Conservation (phyloP, 148 eudicot genomes). For the Nyssa sinensis region DNA sequence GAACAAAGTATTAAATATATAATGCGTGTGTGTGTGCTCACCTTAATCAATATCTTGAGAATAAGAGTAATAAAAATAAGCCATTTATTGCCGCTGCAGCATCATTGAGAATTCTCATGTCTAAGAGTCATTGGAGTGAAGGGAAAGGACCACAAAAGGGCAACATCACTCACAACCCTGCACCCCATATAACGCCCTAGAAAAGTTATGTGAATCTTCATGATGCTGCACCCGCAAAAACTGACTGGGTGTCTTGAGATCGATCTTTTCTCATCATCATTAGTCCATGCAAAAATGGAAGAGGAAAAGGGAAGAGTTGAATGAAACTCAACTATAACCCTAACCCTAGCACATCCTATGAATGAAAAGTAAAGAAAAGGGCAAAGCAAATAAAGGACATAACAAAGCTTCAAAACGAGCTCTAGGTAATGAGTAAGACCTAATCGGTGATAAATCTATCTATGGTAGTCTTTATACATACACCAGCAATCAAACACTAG, state of each 20-base stretch:
- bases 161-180: background rate
- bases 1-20: no score
- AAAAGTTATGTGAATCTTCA: slow-evolving; percentile 51
- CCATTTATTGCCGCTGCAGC: slow-evolving; percentile 56
- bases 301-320: background rate
- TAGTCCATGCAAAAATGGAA: background rate
- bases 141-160: background rate
- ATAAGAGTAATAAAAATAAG: slow-evolving; percentile 18
- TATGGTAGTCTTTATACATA: no score
- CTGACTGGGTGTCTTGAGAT: slow-evolving; percentile 22
- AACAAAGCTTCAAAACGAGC: background rate
- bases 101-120: slow-evolving; percentile 60
- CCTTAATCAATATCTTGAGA: no score
- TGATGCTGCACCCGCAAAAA: slow-evolving; percentile 52
- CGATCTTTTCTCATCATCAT: background rate
- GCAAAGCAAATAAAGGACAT: background rate
- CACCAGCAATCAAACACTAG: no score
- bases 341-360: slow-evolving; percentile 31
- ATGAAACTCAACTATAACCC: slow-evolving; percentile 5
- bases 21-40: no score
- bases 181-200: background rate
- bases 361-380: background rate
- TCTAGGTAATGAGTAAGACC: background rate
- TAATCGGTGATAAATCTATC: background rate
- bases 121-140: background rate